Percentiles rank a stretch among this genome's conserved stretches.
phyloP scores from a whole-genome alignment of 2,329 filamentous ascomycete species.

The Stemphylium beticola region DNA sequence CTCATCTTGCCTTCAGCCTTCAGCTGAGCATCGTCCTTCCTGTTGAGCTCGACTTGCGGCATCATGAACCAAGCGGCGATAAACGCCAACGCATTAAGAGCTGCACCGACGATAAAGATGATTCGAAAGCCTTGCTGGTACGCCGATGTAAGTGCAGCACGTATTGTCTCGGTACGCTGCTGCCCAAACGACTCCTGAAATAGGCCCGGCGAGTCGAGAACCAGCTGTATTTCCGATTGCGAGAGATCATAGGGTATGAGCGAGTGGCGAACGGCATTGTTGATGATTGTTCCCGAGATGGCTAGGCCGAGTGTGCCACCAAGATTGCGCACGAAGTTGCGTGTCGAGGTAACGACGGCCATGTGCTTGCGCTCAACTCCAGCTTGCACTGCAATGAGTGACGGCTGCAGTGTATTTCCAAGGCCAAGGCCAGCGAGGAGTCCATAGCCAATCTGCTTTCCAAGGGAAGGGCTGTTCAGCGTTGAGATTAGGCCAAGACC shows the following conservation, averaged over 20 bases:
- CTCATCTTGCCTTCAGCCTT: conserved; percentile 26
- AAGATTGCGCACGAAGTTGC: conserved; percentile 68
- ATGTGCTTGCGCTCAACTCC: conserved; percentile 59
- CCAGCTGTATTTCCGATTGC: conserved; percentile 14
- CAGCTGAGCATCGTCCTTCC: conserved; percentile 24
- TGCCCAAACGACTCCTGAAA: conserved; percentile 12
- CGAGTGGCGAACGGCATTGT: conserved; percentile 21
- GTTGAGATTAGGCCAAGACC: conserved; percentile 27
- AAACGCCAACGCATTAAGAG: conserved; percentile 23
- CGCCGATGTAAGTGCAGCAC: conserved; percentile 12
- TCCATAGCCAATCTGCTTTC: conserved; percentile 26
- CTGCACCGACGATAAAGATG: conserved; percentile 26
- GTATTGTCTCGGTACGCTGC: conserved; percentile 12
- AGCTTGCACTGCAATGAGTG: conserved; percentile 64
- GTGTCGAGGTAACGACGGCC: conserved; percentile 66
- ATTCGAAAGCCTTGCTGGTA: conserved; percentile 26
- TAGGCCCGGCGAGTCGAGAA: conserved; percentile 21
- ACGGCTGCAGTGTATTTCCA: conserved; percentile 61
- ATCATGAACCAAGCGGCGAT: conserved; percentile 26
- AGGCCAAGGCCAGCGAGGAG: conserved; percentile 43
- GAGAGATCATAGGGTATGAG: conserved; percentile 17
- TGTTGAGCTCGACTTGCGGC: conserved; percentile 24
- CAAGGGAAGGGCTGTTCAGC: conserved; percentile 17
- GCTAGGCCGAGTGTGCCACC: conserved; percentile 66
- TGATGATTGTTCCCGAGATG: conserved; percentile 48